Percentiles rank a stretch among this genome's conserved stretches.
These are phyloP conservation scores for Pleurotus giganteus DNA, from an alignment of 768 basidiomycete genomes.

Conservation along the genomic window DNA sequence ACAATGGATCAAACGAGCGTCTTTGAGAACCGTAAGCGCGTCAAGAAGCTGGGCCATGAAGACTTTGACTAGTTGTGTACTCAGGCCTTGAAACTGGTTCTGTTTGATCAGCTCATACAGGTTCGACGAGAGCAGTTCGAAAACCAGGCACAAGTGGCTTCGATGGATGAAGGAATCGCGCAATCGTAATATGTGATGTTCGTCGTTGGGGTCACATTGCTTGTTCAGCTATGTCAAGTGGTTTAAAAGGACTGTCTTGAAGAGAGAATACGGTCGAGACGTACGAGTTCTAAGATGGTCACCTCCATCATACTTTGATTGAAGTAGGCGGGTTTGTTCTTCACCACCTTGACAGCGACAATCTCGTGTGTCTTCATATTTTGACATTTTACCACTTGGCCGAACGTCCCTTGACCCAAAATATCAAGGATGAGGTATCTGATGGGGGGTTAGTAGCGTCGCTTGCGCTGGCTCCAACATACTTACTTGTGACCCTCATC, in stretches of 20 bases:
- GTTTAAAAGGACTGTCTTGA: not conserved
- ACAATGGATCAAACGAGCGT: conserved; percentile 95
- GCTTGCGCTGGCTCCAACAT: conserved; percentile 10
- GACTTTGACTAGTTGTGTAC: conserved; percentile 96
- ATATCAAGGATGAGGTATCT: conserved; percentile 98
- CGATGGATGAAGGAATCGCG: conserved; percentile 97
- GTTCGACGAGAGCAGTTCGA: conserved; percentile 95
- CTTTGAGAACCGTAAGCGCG: conserved; percentile 88
- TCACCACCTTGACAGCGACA: conserved; percentile 98
- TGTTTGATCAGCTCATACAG: conserved; percentile 99
- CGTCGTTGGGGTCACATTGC: conserved; percentile 88
- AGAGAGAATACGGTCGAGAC: conserved; percentile 29
- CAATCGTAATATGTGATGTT: conserved; percentile 94
- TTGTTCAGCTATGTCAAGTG: conserved; percentile 73
- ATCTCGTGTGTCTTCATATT: conserved; percentile 99
- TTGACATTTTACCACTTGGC: conserved; percentile 99
- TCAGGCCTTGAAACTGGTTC: conserved; percentile 97
- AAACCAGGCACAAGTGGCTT: conserved; percentile 95
- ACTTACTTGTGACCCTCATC: conserved; percentile 95
- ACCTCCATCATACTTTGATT: conserved; percentile 99
- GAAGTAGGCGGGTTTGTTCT: conserved; percentile 99
- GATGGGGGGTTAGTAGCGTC: conserved; percentile 16
- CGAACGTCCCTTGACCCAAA: conserved; percentile 97
- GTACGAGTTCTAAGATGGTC: conserved; percentile 90
- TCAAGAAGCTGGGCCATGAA: conserved; percentile 96